These are phyloP conservation scores for Bipolaris oryzae DNA, from an alignment of 2,329 filamentous ascomycete genomes.

Conservation along the genomic window DNA sequence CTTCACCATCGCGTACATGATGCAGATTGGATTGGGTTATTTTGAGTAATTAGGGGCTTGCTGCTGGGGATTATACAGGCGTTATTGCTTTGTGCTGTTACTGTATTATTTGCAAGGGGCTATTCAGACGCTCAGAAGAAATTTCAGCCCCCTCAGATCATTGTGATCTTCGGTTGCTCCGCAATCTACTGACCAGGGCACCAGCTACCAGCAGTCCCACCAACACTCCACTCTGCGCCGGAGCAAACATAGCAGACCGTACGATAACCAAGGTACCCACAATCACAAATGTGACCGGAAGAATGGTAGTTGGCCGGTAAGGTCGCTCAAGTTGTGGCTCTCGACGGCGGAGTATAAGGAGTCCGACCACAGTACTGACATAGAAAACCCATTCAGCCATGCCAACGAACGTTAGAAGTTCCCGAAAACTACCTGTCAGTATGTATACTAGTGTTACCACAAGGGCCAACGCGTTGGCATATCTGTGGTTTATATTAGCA, in stretches of 20 bases:
- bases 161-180: constrained; percentile 17
- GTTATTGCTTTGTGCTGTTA: neutral
- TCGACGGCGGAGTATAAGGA: constrained; percentile 61
- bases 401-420: constrained; percentile 60
- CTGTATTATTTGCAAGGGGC: too few species aligned
- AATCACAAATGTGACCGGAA: constrained; percentile 61
- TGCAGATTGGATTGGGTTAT: constrained; percentile 2
- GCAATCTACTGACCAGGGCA: constrained; percentile 44
- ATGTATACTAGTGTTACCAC: constrained; percentile 61
- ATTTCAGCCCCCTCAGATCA: neutral
- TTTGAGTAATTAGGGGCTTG: neutral
- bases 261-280: constrained; percentile 67
- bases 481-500: constrained; percentile 24
- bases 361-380: constrained; percentile 66
- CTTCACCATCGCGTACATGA: neutral
- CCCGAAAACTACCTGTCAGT: constrained; percentile 65
- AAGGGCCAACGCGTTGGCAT: constrained; percentile 37
- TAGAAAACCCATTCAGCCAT: constrained; percentile 64
- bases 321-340: constrained; percentile 62
- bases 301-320: constrained; percentile 60
- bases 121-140: neutral
- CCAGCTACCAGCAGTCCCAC: constrained; percentile 60
- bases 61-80: neutral
- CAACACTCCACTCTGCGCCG: constrained; percentile 60
- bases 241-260: constrained; percentile 65